Base-by-base conservation (phyloP, 2,329 filamentous ascomycete species). In the Rutstroemia sydowiana region DNA sequence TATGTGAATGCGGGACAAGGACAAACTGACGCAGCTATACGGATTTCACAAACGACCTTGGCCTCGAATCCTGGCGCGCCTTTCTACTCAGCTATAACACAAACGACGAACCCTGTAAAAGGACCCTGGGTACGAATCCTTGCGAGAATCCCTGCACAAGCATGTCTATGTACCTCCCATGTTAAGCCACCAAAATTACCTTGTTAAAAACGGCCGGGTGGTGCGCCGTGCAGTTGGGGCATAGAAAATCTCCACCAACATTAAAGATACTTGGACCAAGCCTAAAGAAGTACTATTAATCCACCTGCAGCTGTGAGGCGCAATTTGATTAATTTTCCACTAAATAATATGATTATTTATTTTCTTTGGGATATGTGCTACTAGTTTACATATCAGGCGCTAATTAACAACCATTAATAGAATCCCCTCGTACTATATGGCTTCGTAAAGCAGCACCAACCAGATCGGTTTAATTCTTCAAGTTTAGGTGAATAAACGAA, bases 351-450 rank as follows among this genome's bases (percentile, higher is more conserved):
- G 20, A 44, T 39, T 43, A 41, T 32, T 34, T 20, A 2, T 36
- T 20, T 45, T 31, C 10, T 16, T 43, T 37, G 41, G 54, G 54
- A 53, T 53, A 53, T 44, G n/a, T n/a, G n/a, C n/a, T n/a, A n/a
- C n/a, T n/a, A n/a, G n/a, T 31, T 14, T 28, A 16, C 16, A 56
- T 51, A 55, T 34, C 43, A 32, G 51, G 9, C 16, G 56, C 50
- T 59, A 62, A 61, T 63, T 63, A 61, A 47, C 48, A 39, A 45
- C 32, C 58, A 52, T 62, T 63, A 59, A 59, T 56, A 60, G 59
- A 48, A 57, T 57, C 55, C 47, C 52, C 42, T 41, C 43, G 30
- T 8, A 26, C 8, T 8, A 26, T 26, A 4, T 26, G 23, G 4
- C 8, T 26, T 55, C 55, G 52, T 58, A 59, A 55, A 56, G 54